Base-by-base conservation (phyloP, 2,329 filamentous ascomycete genomes). In the Hypomyces rosellus region DNA sequence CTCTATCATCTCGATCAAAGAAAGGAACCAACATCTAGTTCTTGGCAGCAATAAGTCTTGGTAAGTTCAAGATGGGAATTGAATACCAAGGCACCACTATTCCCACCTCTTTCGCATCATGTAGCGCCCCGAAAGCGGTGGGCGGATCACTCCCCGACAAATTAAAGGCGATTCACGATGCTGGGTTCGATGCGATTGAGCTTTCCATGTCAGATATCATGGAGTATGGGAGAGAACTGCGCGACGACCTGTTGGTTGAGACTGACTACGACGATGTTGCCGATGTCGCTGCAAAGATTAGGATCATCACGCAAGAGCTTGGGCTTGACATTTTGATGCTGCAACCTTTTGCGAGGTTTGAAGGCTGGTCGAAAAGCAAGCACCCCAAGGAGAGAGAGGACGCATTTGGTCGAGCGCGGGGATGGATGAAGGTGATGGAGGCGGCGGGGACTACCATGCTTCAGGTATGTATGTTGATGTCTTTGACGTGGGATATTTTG, bases 301-400 rank as follows among this genome's bases (percentile, higher is more conserved):
- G 73, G 46, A 66, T 68, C 0, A 64, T 85, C 43, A 82, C 78
- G 45, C 68, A 76, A 22, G 69, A 76, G 11, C 70, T 81, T 34
- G 66, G 69, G 0, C 66, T 90, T 1, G 70, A 74, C 34, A 76
- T 90, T 50, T 74, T 90, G 63, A 85, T 89, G 72, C 67, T 90
- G 5, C 86, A 91, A 59, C 86, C 86, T 0, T 90, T 91, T 59
- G 71, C 81, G 14, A 87, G 89, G 58, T 89, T 89, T 51, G 86
- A 91, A 59, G 87, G 86, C 1, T 91, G 86, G 86, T 69, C 75
- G 0, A 70, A 72, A 38, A 80, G 39, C 0, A 20, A 49, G 1
- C 42, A 72, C 0, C 80, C 77, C 2, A 59, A 69, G 1, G 77
- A 85, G 62, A 71, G 84, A 3, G 66, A 78, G 5, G 78, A 85